These are phyloP conservation scores for Penicillium samsonianum DNA, from an alignment of 495 filamentous ascomycete genomes.

Conservation along the genomic window DNA sequence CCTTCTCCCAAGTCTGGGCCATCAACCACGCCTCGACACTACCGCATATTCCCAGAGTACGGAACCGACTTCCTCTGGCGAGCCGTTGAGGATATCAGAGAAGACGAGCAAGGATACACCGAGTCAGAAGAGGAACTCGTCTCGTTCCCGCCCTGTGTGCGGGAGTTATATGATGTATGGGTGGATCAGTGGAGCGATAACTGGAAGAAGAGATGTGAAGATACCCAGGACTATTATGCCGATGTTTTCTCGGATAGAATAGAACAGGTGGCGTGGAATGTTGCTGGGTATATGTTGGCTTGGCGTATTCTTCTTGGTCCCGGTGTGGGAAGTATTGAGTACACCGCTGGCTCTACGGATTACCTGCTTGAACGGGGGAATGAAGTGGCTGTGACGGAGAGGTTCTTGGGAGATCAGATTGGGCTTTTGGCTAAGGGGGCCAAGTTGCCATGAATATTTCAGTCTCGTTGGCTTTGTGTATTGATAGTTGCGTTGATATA, in stretches of 20 bases:
- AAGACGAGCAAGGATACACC: background rate
- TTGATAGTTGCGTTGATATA: background rate
- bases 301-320: background rate
- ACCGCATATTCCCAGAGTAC: background rate
- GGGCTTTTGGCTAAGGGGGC: background rate
- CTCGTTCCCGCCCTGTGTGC: background rate
- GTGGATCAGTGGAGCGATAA: background rate
- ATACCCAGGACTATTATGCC: background rate
- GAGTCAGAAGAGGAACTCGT: background rate
- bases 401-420: background rate
- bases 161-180: background rate
- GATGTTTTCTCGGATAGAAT: background rate
- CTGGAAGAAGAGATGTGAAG: background rate
- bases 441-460: background rate
- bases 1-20: background rate
- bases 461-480: background rate
- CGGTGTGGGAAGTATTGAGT: background rate
- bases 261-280: background rate
- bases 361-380: background rate
- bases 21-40: background rate
- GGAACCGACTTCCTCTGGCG: background rate
- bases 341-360: background rate
- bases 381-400: background rate
- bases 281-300: background rate
- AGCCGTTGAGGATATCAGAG: background rate